Percentiles rank a stretch among this genome's conserved stretches.
Conservation (phyloP, 805 yeast genomes). For the Teunomyces stri region DNA sequence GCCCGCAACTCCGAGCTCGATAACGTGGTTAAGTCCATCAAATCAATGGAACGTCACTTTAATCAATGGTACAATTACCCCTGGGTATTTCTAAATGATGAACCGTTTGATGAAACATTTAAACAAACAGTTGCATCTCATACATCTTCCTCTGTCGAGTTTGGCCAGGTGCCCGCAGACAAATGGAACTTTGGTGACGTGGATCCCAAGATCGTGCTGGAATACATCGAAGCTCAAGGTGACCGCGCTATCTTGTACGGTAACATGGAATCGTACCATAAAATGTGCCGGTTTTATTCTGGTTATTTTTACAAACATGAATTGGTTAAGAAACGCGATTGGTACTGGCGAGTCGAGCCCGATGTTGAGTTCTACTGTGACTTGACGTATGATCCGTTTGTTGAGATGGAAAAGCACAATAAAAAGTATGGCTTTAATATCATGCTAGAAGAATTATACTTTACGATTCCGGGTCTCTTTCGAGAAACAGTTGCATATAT, state of each 20-base stretch:
- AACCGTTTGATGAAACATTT: conserved; percentile 66
- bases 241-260: conserved; percentile 87
- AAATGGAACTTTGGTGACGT: conserved; percentile 81
- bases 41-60: conserved; percentile 79
- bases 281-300: conserved; percentile 92
- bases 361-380: conserved; percentile 89
- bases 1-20: conserved; percentile 78
- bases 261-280: conserved; percentile 75
- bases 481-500: conserved; percentile 67
- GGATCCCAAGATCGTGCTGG: conserved; percentile 81
- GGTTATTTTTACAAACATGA: conserved; percentile 83
- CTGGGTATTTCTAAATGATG: conserved; percentile 86
- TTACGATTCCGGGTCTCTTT: conserved; percentile 81
- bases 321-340: conserved; percentile 64
- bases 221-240: conserved; percentile 80
- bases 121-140: conserved; percentile 52
- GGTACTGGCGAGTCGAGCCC: conserved; percentile 98
- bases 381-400: conserved; percentile 85
- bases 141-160: conserved; percentile 64
- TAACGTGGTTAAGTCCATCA: conserved; percentile 73
- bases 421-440: conserved; percentile 87
- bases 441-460: conserved; percentile 69
- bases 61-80: conserved; percentile 95
- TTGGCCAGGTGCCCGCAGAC: conserved; percentile 59
- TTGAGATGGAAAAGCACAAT: conserved; percentile 64